Percentiles rank a stretch among this genome's conserved stretches.
Evolutionary conservation across 768 basidiomycete genomes (phyloP).

Genomic region (Glaciozyma martinii): DNA sequence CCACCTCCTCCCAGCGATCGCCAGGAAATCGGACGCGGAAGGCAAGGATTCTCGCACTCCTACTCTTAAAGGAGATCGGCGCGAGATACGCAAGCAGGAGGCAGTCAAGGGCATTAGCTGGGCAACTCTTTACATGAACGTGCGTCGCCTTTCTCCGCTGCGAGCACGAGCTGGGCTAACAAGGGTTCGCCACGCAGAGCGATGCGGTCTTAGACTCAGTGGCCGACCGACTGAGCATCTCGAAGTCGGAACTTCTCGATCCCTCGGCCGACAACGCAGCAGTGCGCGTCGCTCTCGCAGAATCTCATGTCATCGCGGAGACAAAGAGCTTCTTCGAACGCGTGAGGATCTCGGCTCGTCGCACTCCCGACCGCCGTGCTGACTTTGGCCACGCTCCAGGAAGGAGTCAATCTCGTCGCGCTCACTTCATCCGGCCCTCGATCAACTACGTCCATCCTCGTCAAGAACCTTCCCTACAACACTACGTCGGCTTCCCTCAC

Average conservation of each 20-base stretch:
- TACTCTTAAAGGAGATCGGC: conserved; percentile 53
- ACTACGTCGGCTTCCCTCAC: conserved; percentile 67
- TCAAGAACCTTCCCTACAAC: conserved; percentile 94
- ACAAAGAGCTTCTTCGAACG: conserved; percentile 78
- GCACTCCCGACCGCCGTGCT: conserved; percentile 33
- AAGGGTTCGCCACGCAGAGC: conserved; percentile 48
- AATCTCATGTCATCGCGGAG: conserved; percentile 91
- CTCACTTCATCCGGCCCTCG: conserved; percentile 39
- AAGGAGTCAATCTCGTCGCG: conserved; percentile 40
- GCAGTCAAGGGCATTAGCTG: conserved; percentile 80
- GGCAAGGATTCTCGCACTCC: conserved; percentile 43
- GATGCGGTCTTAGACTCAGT: conserved; percentile 89
- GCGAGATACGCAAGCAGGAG: conserved; percentile 54
- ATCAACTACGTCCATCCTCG: conserved; percentile 74
- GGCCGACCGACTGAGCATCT: conserved; percentile 74
- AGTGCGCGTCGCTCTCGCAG: conserved; percentile 89
- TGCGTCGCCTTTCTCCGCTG: conserved; percentile 45
- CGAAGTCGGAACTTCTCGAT: conserved; percentile 80
- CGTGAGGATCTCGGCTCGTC: conserved; percentile 16
- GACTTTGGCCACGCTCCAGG: conserved; percentile 15
- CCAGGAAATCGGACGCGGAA: conserved; percentile 34
- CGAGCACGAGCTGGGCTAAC: not conserved
- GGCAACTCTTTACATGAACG: conserved; percentile 96
- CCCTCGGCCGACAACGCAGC: conserved; percentile 76
- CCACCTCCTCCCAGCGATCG: conserved; percentile 78